These are phyloP conservation scores for Trypanosoma brucei DNA, from an alignment of 208 protist species.

Conservation along the genomic window DNA sequence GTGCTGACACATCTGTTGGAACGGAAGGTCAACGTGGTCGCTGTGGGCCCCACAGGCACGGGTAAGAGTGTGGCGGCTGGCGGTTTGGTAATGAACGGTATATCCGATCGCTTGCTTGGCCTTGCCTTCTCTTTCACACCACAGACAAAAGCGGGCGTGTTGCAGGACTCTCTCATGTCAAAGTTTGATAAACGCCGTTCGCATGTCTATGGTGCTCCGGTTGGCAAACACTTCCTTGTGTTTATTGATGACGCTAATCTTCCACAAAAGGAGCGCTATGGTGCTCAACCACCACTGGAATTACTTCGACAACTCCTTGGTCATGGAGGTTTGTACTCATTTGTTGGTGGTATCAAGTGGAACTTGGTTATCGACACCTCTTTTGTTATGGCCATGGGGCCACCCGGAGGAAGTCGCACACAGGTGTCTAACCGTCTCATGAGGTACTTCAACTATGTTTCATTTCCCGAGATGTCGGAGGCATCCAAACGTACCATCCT, in stretches of 20 bases:
- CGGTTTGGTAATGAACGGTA: slow-evolving; percentile 75
- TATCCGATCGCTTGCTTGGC: slow-evolving; percentile 76
- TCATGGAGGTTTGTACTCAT: slow-evolving; percentile 90
- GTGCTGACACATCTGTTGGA: slow-evolving; percentile 76
- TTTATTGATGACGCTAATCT: slow-evolving; percentile 94
- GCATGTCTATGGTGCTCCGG: slow-evolving; percentile 82
- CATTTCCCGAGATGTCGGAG: slow-evolving; percentile 95
- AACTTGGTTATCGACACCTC: slow-evolving; percentile 92
- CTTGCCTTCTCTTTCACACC: slow-evolving; percentile 91
- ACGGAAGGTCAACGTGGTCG: slow-evolving; percentile 77
- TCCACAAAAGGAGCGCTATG: slow-evolving; percentile 90
- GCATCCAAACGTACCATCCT: slow-evolving; percentile 92
- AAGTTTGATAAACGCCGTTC: slow-evolving; percentile 93
- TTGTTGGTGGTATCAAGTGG: slow-evolving; percentile 79
- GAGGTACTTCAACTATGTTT: slow-evolving; percentile 97
- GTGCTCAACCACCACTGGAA: slow-evolving; percentile 92
- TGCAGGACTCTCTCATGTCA: slow-evolving; percentile 90
- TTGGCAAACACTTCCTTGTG: slow-evolving; percentile 88
- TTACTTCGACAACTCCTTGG: slow-evolving; percentile 89
- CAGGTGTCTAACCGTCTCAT: slow-evolving; percentile 95
- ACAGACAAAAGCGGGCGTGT: slow-evolving; percentile 85
- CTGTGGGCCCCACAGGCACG: slow-evolving; percentile 91
- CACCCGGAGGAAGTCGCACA: slow-evolving; percentile 94
- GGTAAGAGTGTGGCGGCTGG: slow-evolving; percentile 91
- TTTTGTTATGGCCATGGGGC: slow-evolving; percentile 96